A percentile compares a stretch with the other conserved stretches of the same genome.
Conservation (phyloP, 441 rosid genomes). For the Corymbia calophylla region DNA sequence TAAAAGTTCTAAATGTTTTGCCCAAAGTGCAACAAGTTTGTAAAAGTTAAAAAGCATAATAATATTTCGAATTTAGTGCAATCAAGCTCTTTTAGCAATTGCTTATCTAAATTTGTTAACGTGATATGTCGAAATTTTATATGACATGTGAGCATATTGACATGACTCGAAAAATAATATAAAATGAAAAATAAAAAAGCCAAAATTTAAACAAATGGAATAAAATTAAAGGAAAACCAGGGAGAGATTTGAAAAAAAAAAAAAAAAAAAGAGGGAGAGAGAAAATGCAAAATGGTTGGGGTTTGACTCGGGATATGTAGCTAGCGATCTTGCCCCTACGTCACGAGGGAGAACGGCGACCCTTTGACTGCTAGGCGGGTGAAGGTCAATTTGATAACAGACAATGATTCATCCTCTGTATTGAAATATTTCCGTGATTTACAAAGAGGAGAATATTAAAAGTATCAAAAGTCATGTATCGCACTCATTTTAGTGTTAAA, state of each 20-base stretch:
- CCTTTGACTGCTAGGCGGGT: too few relatives aligned
- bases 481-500: too few relatives aligned
- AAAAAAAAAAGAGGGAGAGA: neutral
- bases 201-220: neutral
- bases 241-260: neutral
- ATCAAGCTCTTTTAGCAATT: neutral
- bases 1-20: neutral
- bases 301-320: neutral
- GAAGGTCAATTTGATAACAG: neutral
- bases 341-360: accelerated
- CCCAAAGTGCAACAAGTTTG: neutral
- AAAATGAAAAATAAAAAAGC: neutral
- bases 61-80: neutral
- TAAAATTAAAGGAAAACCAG: neutral
- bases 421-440: neutral
- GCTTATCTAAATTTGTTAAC: neutral
- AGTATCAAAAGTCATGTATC: neutral
- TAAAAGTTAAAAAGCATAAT: too few relatives aligned
- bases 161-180: neutral
- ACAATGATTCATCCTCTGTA: neutral
- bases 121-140: too few relatives aligned
- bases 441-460: too few relatives aligned
- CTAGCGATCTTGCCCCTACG: neutral
- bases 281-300: neutral
- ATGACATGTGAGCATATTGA: neutral